These are phyloP conservation scores for Skeletonema tropicum DNA, from an alignment of 108 stramenopile species.

Conservation along the genomic window DNA sequence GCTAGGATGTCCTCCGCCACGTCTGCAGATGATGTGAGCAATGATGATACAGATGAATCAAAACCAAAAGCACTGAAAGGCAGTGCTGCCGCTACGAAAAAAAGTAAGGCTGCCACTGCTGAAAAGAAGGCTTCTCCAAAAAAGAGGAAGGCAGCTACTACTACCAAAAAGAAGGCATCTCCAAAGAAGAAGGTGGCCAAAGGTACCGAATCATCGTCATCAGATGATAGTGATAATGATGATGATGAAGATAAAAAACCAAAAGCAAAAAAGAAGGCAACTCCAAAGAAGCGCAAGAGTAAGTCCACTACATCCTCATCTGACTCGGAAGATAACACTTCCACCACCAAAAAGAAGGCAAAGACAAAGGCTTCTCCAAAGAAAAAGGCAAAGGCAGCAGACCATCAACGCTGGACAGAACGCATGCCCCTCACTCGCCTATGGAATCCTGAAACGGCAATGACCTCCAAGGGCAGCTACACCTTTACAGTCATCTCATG, in stretches of 20 bases:
- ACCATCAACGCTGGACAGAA: slow-evolving; percentile 77
- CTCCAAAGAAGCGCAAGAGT: slow-evolving; percentile 15
- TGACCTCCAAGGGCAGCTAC: slow-evolving; percentile 53
- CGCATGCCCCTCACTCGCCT: slow-evolving; percentile 69
- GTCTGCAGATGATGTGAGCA: neutral
- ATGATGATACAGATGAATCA: neutral
- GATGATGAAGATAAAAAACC: neutral
- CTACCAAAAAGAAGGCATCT: neutral
- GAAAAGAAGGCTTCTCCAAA: neutral
- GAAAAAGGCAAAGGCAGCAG: slow-evolving; percentile 49
- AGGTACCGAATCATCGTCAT: neutral
- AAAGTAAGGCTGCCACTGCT: neutral
- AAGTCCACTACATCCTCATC: neutral
- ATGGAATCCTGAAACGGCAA: slow-evolving; percentile 50
- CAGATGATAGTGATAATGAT: no score
- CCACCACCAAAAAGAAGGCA: neutral
- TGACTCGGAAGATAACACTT: neutral
- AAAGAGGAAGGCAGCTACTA: slow-evolving; percentile 8
- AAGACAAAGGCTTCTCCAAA: slow-evolving; percentile 9
- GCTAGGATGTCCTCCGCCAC: neutral
- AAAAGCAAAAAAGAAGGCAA: slow-evolving; percentile 22
- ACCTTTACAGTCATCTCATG: slow-evolving; percentile 87
- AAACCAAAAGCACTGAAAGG: neutral
- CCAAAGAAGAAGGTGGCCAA: slow-evolving; percentile 4
- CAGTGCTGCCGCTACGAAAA: neutral